A percentile compares a stretch with the other conserved stretches of the same genome.
Evolutionary conservation across 116 monocot species (phyloP).

Genomic region (Dioscorea cayenensis): DNA sequence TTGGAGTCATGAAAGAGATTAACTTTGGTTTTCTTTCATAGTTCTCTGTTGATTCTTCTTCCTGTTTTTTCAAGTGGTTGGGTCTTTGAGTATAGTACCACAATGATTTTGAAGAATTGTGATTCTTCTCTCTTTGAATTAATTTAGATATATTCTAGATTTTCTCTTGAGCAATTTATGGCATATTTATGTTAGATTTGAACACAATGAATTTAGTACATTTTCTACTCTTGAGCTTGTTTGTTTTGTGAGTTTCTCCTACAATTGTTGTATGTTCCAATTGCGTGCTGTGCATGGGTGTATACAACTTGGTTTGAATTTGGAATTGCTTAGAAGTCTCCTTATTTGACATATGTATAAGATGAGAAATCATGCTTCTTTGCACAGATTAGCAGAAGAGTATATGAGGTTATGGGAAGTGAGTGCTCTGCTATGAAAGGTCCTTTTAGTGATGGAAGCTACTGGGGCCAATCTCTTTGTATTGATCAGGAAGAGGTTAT

Average conservation of each 20-base stretch:
- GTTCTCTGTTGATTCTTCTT: no score
- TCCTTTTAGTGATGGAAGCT: conserved; percentile 10
- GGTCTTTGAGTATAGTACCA: no score
- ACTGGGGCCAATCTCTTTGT: background rate
- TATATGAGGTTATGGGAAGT: background rate
- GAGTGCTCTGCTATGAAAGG: background rate
- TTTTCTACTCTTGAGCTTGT: background rate
- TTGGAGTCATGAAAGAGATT: no score
- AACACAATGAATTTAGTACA: background rate
- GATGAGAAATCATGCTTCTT: background rate
- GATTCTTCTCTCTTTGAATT: no score
- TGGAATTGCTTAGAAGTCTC: background rate
- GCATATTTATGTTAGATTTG: no score
- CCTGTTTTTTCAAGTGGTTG: no score
- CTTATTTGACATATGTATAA: background rate
- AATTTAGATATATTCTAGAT: no score
- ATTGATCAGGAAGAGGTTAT: conserved; percentile 5
- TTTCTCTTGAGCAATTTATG: no score
- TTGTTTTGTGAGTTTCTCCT: no score
- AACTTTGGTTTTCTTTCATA: no score
- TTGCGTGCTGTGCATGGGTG: background rate
- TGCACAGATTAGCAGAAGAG: conserved; percentile 2
- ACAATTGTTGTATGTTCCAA: no score
- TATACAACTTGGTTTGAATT: background rate
- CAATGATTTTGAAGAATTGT: no score